Base-by-base conservation (phyloP, 1,139 yeast genomes). In the Insectozyma bohioensis region DNA sequence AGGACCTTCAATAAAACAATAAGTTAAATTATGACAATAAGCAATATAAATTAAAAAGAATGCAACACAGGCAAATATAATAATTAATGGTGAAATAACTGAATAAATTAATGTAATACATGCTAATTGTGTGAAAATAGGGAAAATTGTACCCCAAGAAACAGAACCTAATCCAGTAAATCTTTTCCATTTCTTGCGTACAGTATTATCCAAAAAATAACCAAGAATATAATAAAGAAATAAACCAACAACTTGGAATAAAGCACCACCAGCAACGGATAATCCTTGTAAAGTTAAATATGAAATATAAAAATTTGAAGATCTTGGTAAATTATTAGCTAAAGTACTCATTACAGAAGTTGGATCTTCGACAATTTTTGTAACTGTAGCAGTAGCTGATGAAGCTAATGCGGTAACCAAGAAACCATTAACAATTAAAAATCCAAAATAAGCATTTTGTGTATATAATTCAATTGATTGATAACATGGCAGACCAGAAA, bases 61-160 rank as follows among this genome's bases (percentile, higher is more conserved):
- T 0, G 88, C 82, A 42, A 76, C 66, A 9, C 78, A 68, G 1
- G 88, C 77, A 53, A 92, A 90, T 5, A 78, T 67, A 45, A 92
- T 63, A 41, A 69, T 69, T 57, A 69, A 47, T 30, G 97, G 97
- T 2, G 96, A 74, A 51, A 90, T 86, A 39, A 88, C 72, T 3
- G 95, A 66, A 58, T 86, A 92, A 6, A 90, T 78, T 42, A 90
- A 66, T 28, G 83, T 65, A 43, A 92, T 86, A 40, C 87, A 85
- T 2, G 85, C 85, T 67, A 90, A 75, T 55, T 83, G 80, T 30
- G 95, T 81, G 62, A 83, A 87, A 6, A 79, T 67, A 5, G 97
- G 97, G 72, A 85, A 90, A 2, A 80, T 67, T 1, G 95, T 85
- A 41, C 98, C 98, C 95, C 95, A 92, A 12, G 77, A 69, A 49